phyloP scores from a whole-genome alignment of 768 basidiomycete species.

The Xerocomus brunneocitrinus region DNA sequence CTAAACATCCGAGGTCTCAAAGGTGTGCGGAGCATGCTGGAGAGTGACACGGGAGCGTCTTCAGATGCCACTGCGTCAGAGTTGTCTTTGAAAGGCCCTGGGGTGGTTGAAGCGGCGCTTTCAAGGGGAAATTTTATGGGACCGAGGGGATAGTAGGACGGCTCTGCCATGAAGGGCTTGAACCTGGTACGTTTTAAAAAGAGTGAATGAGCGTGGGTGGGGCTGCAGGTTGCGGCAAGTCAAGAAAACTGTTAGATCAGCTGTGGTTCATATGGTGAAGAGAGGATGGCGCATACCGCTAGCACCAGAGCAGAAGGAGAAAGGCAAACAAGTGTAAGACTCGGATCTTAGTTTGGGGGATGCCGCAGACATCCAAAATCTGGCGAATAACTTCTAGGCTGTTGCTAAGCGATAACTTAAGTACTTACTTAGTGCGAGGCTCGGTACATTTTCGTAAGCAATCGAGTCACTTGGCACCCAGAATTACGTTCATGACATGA shows the following conservation, averaged over 20 bases:
- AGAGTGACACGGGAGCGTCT: not conserved
- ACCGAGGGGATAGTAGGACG: constrained; percentile 20
- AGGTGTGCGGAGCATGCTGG: constrained; percentile 7
- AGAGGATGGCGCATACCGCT: not conserved
- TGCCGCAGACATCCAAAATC: too few relatives aligned
- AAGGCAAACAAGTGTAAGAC: not conserved
- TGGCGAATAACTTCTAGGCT: not conserved
- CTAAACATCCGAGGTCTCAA: constrained; percentile 1
- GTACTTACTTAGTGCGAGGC: not conserved
- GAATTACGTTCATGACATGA: not conserved
- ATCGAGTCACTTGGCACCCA: not conserved
- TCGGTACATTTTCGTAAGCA: not conserved
- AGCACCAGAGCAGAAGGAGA: not conserved
- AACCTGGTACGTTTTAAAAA: not conserved
- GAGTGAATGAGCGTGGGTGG: constrained; percentile 8
- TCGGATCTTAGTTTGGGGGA: not conserved
- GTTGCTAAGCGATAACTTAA: not conserved
- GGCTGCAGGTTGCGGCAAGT: not conserved
- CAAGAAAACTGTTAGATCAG: not conserved
- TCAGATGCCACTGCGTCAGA: not conserved
- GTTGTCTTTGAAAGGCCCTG: not conserved
- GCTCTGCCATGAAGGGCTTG: constrained; percentile 8
- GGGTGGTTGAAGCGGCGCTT: not conserved
- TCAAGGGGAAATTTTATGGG: constrained; percentile 3
- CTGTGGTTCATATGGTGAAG: not conserved